phyloP scores from a whole-genome alignment of 257 asterid genomes.

The Fraxinus excelsior region DNA sequence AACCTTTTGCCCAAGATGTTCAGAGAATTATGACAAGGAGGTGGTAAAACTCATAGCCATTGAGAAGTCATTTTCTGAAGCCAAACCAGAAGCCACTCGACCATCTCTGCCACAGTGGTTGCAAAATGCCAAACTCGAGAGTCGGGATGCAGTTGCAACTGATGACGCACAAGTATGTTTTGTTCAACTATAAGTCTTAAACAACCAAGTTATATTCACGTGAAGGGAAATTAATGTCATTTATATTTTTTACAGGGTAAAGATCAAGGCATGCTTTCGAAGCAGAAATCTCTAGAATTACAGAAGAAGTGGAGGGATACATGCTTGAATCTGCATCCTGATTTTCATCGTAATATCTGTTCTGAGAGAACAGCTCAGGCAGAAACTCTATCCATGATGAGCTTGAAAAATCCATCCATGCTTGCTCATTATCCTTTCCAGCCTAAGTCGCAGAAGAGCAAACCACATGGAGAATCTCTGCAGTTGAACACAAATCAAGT shows the following conservation, averaged over 20 bases:
- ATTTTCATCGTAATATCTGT: constrained; percentile 45
- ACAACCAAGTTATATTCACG: neutral
- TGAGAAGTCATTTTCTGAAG: constrained; percentile 61
- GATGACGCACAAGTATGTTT: constrained; percentile 49
- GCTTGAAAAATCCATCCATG: constrained; percentile 52
- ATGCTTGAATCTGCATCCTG: constrained; percentile 72
- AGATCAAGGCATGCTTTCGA: constrained; percentile 48
- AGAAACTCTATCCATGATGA: constrained; percentile 36
- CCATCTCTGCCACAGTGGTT: constrained; percentile 81
- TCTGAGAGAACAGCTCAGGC: constrained; percentile 41
- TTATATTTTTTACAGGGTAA: constrained; percentile 42
- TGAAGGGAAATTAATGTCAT: constrained; percentile 17
- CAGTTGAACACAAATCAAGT: constrained; percentile 50
- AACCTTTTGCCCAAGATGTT: constrained; percentile 58
- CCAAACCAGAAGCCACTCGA: constrained; percentile 39
- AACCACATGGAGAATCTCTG: constrained; percentile 57
- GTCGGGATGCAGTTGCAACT: constrained; percentile 36
- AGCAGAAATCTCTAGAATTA: constrained; percentile 62
- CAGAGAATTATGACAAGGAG: constrained; percentile 61
- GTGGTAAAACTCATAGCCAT: constrained; percentile 49
- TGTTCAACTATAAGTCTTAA: neutral
- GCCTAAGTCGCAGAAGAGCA: constrained; percentile 44
- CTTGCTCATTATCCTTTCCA: constrained; percentile 52
- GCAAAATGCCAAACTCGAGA: constrained; percentile 62
- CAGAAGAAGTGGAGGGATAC: constrained; percentile 78